phyloP scores from a whole-genome alignment of 2,329 filamentous ascomycete species.

The Stylonectria norvegica region DNA sequence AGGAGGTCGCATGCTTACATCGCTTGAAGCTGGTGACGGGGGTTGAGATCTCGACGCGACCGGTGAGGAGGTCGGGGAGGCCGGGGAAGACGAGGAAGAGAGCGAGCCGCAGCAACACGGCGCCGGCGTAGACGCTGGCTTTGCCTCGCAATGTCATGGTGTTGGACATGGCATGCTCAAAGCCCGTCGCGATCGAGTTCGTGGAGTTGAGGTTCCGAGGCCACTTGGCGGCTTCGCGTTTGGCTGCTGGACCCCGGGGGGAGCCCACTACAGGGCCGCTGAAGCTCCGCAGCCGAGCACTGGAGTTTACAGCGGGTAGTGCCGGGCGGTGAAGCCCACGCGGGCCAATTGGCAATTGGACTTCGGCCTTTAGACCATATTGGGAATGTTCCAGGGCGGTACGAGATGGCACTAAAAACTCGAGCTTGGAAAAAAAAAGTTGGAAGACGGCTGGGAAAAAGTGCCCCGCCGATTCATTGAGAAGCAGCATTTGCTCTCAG shows the following conservation, averaged over 20 bases:
- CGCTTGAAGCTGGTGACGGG: constrained; percentile 98
- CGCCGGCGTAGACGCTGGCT: constrained; percentile 65
- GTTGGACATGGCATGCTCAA: constrained; percentile 34
- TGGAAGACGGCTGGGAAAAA: constrained; percentile 31
- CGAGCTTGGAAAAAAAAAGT: constrained; percentile 30
- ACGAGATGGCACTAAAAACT: constrained; percentile 34
- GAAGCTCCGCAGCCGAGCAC: background rate
- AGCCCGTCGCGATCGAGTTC: constrained; percentile 21
- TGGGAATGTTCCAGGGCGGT: constrained; percentile 24
- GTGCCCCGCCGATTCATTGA: constrained; percentile 33
- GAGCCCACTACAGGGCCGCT: constrained; percentile 18
- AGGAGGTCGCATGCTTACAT: constrained; percentile 53
- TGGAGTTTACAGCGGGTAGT: constrained; percentile 3
- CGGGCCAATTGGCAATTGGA: constrained; percentile 3
- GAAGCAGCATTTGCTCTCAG: constrained; percentile 17
- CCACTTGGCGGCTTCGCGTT: constrained; percentile 31
- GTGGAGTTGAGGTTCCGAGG: constrained; percentile 26
- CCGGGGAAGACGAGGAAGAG: constrained; percentile 79
- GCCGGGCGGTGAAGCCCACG: constrained; percentile 23
- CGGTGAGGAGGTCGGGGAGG: constrained; percentile 79
- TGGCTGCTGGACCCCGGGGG: constrained; percentile 10
- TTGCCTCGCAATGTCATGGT: constrained; percentile 42
- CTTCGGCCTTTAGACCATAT: constrained; percentile 11
- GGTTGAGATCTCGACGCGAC: constrained; percentile 93
- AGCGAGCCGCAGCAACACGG: constrained; percentile 73